Evolutionary conservation across 352 stramenopile genomes (phyloP).

Genomic region (Globisporangium viniferum): DNA sequence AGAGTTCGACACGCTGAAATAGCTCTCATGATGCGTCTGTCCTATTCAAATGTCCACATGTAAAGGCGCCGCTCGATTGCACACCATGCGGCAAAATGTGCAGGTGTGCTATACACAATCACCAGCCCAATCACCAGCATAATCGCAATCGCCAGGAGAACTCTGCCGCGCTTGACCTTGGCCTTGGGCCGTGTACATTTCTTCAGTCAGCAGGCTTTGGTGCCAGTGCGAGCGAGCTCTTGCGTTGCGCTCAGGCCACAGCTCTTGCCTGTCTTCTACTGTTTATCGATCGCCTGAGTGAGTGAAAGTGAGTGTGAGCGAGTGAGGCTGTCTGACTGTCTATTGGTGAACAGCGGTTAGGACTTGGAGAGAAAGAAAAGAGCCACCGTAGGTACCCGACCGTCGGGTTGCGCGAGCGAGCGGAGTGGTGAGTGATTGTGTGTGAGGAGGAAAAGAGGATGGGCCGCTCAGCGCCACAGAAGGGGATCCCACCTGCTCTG

Average conservation of each 20-base stretch:
- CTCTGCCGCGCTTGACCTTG: background rate
- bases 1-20: background rate
- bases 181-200: no score
- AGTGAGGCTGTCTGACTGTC: background rate
- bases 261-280: background rate
- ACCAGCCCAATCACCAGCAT: background rate
- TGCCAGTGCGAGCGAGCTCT: background rate
- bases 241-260: background rate
- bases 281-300: background rate
- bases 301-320: background rate
- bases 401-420: background rate
- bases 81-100: background rate
- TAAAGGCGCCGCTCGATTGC: background rate
- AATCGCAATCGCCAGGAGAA: background rate
- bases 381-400: background rate
- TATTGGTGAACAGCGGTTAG: background rate
- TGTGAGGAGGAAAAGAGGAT: background rate
- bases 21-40: background rate
- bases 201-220: background rate
- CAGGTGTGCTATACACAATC: background rate
- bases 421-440: conserved; percentile 9
- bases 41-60: background rate
- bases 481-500: conserved; percentile 1
- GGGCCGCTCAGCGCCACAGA: background rate
- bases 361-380: background rate